Conservation (phyloP, 2,329 filamentous ascomycete species). For the Diplocarpon mali region DNA sequence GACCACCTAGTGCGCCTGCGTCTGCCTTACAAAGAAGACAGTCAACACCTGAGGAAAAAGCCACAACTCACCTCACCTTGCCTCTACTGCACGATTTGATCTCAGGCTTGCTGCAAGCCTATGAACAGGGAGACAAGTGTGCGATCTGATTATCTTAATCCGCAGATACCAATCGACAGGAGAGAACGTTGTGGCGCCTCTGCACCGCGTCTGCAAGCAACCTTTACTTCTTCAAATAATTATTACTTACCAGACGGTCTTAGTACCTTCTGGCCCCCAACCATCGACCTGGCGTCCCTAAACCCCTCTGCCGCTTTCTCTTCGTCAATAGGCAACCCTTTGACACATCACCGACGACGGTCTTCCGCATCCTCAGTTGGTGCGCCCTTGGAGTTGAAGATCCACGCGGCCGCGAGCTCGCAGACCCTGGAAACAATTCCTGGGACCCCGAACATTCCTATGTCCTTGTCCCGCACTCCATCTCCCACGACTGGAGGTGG, state of each 20-base stretch:
- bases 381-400: conserved; percentile 16
- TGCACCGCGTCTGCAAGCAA: not conserved
- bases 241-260: conserved; percentile 19
- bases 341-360: conserved; percentile 28
- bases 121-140: not conserved
- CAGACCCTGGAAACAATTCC: conserved; percentile 25
- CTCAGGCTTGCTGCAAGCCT: not conserved
- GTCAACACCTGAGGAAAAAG: too few relatives aligned
- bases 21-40: too few relatives aligned
- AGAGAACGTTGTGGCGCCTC: not conserved
- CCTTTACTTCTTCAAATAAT: not conserved
- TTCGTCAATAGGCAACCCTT: conserved; percentile 32
- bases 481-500: conserved; percentile 76
- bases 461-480: conserved; percentile 81
- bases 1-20: too few relatives aligned
- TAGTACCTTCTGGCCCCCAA: conserved; percentile 23
- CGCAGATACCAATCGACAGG: not conserved
- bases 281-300: conserved; percentile 40
- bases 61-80: too few relatives aligned
- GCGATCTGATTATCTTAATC: too few relatives aligned
- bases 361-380: conserved; percentile 28
- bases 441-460: conserved; percentile 45
- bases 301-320: conserved; percentile 36
- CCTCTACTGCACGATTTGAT: too few relatives aligned
- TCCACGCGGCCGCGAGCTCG: conserved; percentile 13